Base-by-base conservation (phyloP, 441 rosid genomes). In the Eruca vesicaria region DNA sequence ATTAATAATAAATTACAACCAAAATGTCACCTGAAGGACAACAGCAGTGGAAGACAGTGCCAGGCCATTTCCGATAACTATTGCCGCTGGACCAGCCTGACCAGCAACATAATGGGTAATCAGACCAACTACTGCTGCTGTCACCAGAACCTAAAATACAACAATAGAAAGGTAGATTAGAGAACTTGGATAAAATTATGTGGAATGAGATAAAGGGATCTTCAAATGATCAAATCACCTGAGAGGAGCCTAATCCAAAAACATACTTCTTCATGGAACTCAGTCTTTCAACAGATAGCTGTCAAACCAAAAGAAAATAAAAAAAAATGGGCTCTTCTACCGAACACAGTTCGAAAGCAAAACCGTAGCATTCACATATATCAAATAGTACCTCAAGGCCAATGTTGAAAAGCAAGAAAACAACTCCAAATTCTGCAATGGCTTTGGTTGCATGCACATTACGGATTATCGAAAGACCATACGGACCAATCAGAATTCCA, bases 221-320 rank as follows among this genome's bases (percentile, higher is more conserved):
- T 79, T 57, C 61, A 63, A 43, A 70, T 81, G 79, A 90, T 59
- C 53, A 55, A 76, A 65, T 85, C 78, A 93, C 98, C 98, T 96
- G 99, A 71, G 97, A 90, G 32, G 99, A 85, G 77, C 99, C 99
- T 75, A 96, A 80, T 75, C 98, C 98, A 73, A 96, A 96, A 72
- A 96, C 99, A 82, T 96, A 96, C 80, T 91, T 96, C 94, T 96
- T 96, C 99, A 96, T 96, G 82, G 98, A 91, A 79, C 97, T 96
- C 75, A 96, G 90, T 83, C 99, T 90, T 86, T 95, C 98, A 82
- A 95, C 99, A 74, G 99, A 95, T 38, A 95, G 97, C 99, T 93
- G 81, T 69, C 58, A 59, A 29, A 63, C 26, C 75, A 73, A 82
- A 77, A 75, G 19, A 68, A 32, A 67, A 72, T 69, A 68, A 32